Evolutionary conservation across 2,329 filamentous ascomycete species (phyloP), one percentile per base, ranked within the genome.

Genomic region (Zymoseptoria pseudotritici): DNA sequence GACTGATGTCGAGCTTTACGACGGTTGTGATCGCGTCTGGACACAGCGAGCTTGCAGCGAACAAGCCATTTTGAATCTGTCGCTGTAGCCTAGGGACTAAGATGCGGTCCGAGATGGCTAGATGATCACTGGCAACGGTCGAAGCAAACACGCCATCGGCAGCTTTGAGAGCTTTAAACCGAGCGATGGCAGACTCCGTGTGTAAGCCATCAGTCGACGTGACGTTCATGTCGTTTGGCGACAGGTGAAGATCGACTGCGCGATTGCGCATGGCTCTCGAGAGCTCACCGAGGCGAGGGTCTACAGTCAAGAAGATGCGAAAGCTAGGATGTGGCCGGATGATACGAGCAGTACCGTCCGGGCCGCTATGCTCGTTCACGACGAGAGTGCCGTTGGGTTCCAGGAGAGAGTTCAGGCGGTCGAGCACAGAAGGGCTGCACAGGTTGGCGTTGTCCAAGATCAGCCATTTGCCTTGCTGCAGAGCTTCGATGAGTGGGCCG

Each of bases 401-500:
- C 7, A 97, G 86, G 8, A 99, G 78, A 0, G 94, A 97, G 73
- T 99, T 99, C 56, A 99, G 79, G 63, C 95, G 84, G 75, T 99
- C 94, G 9, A 99, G 82, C 1, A 99, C 94, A 6, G 93, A 96
- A 22, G 93, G 88, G 69, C 89, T 97, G 77, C 95, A 99, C 59
- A 99, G 82, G 70, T 99, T 99, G 61, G 95, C 94, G 74, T 99
- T 97, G 75, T 99, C 94, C 21, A 99, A 84, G 10, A 99, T 87
- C 19, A 99, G 80, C 94, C 94, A 99, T 62, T 91, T 84, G 13
- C 94, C 94, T 66, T 87, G 80, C 70, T 95, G 83, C 10, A 97
- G 80, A 50, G 94, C 93, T 67, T 91, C 88, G 54, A 97, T 88
- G 51, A 99, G 86, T 54, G 95, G 84, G 59, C 95, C 94, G 72